Evolutionary conservation across 441 rosid genomes (phyloP).

Genomic region (Syzygium syzygioides): DNA sequence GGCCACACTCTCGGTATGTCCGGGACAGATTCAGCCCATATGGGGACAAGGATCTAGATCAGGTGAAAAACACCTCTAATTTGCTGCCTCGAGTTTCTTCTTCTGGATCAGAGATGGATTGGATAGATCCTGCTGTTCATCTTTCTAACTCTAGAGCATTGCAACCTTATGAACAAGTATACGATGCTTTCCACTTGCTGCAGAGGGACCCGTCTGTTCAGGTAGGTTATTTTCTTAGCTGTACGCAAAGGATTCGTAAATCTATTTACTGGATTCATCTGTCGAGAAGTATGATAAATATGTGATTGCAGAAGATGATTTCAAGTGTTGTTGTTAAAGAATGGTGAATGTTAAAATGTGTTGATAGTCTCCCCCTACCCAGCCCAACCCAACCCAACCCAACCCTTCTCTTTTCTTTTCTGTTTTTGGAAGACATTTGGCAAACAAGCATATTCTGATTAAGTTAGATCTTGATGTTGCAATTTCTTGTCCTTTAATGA

Average conservation of each 20-base stretch:
- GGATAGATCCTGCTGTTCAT: not conserved
- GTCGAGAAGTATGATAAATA: not conserved
- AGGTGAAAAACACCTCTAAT: not conserved
- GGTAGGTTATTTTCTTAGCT: not conserved
- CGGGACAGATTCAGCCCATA: not conserved
- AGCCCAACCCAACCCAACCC: not conserved
- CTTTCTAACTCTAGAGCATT: not conserved
- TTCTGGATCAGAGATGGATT: not conserved
- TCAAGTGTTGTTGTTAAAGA: not conserved
- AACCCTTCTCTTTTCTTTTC: not conserved
- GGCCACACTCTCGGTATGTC: not conserved
- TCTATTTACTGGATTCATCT: not conserved
- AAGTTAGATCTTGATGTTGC: not conserved
- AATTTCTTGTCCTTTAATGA: not conserved
- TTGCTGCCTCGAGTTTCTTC: not conserved
- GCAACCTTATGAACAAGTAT: not conserved
- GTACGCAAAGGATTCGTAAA: not conserved
- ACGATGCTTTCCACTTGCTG: not conserved
- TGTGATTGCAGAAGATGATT: not conserved
- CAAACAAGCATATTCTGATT: not conserved
- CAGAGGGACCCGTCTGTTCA: not conserved
- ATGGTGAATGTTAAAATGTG: not conserved
- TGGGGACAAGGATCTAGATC: not conserved
- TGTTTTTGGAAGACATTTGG: not conserved
- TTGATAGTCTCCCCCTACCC: not conserved